A percentile compares a stretch with the other conserved stretches of the same genome.
Conservation (phyloP, 1,284 basidiomycete genomes). For the Pseudozyma thailandica region DNA sequence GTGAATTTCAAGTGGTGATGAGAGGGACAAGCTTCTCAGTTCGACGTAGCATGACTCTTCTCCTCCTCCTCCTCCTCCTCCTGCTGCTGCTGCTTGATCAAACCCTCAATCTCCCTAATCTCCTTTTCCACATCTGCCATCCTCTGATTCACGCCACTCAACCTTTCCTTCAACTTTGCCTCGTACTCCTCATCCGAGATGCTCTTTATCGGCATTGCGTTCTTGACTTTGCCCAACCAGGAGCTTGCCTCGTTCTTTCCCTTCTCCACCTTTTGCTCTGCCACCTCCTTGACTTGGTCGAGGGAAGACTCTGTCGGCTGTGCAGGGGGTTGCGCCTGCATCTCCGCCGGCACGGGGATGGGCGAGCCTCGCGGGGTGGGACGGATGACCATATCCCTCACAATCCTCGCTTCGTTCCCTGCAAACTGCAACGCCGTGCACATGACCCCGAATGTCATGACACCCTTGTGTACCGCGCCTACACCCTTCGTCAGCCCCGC, state of each 20-base stretch:
- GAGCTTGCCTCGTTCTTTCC: background rate
- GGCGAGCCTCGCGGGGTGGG: conserved; percentile 8
- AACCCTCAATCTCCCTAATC: conserved; percentile 36
- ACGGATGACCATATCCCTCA: conserved; percentile 21
- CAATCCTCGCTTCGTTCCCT: conserved; percentile 44
- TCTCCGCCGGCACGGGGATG: background rate
- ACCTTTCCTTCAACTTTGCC: conserved; percentile 29
- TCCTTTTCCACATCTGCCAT: conserved; percentile 40
- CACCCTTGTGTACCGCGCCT: conserved; percentile 24
- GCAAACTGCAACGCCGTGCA: conserved; percentile 38
- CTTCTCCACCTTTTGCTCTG: background rate
- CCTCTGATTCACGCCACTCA: conserved; percentile 34
- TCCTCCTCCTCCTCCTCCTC: background rate
- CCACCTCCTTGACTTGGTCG: too few species aligned
- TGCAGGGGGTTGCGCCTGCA: too few species aligned
- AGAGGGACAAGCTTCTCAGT: background rate
- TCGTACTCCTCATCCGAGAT: conserved; percentile 55
- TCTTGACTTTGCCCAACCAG: conserved; percentile 29
- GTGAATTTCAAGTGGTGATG: too few species aligned
- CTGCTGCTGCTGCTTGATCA: conserved; percentile 21
- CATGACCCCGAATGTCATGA: conserved; percentile 33
- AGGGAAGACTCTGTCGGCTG: too few species aligned
- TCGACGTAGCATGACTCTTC: background rate
- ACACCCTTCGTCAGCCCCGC: conserved; percentile 22
- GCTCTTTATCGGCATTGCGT: conserved; percentile 38